Evolutionary conservation across 768 basidiomycete genomes (phyloP).

Genomic region (Myochromella boudieri): DNA sequence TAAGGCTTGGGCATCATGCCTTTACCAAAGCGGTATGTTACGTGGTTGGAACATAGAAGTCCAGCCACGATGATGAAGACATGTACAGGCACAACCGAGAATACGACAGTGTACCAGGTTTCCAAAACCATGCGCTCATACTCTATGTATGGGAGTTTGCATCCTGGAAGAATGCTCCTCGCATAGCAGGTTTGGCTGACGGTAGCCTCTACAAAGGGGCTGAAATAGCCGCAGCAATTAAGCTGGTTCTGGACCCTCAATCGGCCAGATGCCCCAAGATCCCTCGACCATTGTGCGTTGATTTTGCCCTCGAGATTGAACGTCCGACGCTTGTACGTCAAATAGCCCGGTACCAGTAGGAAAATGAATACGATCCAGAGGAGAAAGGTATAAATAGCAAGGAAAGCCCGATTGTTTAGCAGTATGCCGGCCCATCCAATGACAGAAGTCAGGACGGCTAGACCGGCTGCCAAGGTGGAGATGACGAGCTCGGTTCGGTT

Average conservation of each 20-base stretch:
- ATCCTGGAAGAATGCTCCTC: slow-evolving; percentile 68
- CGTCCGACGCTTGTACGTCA: slow-evolving; percentile 69
- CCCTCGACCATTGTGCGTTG: slow-evolving; percentile 73
- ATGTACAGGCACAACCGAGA: slow-evolving; percentile 69
- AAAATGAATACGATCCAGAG: slow-evolving; percentile 75
- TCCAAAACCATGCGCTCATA: slow-evolving; percentile 56
- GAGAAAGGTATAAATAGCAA: slow-evolving; percentile 74
- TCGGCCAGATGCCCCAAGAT: slow-evolving; percentile 58
- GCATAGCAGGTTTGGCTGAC: slow-evolving; percentile 74
- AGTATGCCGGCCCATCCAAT: slow-evolving; percentile 80
- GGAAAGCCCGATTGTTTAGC: slow-evolving; percentile 81
- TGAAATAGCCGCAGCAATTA: slow-evolving; percentile 79
- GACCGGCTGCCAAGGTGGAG: slow-evolving; percentile 63
- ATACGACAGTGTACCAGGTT: slow-evolving; percentile 66
- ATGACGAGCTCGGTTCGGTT: slow-evolving; percentile 68
- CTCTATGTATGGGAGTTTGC: slow-evolving; percentile 61
- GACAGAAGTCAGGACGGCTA: slow-evolving; percentile 63
- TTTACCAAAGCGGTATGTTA: slow-evolving; percentile 86
- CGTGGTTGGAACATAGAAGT: slow-evolving; percentile 77
- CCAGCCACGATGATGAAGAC: slow-evolving; percentile 60
- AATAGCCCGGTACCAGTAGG: slow-evolving; percentile 74
- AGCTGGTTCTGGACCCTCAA: slow-evolving; percentile 73
- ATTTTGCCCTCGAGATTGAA: slow-evolving; percentile 85
- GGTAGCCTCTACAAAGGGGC: slow-evolving; percentile 79
- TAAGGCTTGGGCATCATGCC: slow-evolving; percentile 88